Evolutionary conservation across 768 basidiomycete species (phyloP).

Genomic region (Polyporus arcularius): DNA sequence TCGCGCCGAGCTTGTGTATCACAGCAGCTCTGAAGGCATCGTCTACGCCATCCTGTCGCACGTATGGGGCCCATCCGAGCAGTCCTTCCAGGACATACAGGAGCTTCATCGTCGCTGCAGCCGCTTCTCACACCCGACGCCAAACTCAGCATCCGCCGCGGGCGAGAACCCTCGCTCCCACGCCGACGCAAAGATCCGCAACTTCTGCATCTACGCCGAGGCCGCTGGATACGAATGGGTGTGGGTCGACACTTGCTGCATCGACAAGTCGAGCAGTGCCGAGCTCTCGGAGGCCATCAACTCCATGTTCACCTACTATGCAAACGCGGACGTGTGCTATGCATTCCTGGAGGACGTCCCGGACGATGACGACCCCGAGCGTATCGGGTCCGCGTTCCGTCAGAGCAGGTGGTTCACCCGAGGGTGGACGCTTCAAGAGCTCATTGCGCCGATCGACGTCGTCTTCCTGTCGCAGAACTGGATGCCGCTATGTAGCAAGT

Average conservation of each 20-base stretch:
- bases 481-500: constrained; percentile 1
- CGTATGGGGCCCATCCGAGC: not conserved
- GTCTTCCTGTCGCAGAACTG: constrained; percentile 1
- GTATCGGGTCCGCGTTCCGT: not conserved
- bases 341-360: constrained; percentile 6
- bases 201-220: not conserved
- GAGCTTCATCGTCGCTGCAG: not conserved
- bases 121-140: not conserved
- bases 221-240: not conserved
- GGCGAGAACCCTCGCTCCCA: not conserved
- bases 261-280: constrained; percentile 5
- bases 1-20: not conserved
- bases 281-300: constrained; percentile 9
- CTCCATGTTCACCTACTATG: constrained; percentile 11
- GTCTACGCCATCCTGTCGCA: not conserved
- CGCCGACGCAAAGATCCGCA: not conserved
- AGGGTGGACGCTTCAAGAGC: constrained; percentile 9
- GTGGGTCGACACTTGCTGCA: not conserved
- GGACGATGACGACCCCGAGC: not conserved
- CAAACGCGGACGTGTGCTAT: constrained; percentile 4
- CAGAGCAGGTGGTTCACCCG: constrained; percentile 3
- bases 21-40: not conserved
- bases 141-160: no score
- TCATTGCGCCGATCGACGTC: constrained; percentile 2
- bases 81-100: not conserved